These are phyloP conservation scores for Lasiodiplodia sp. DNA, from an alignment of 2,329 filamentous ascomycete species.

Conservation along the genomic window DNA sequence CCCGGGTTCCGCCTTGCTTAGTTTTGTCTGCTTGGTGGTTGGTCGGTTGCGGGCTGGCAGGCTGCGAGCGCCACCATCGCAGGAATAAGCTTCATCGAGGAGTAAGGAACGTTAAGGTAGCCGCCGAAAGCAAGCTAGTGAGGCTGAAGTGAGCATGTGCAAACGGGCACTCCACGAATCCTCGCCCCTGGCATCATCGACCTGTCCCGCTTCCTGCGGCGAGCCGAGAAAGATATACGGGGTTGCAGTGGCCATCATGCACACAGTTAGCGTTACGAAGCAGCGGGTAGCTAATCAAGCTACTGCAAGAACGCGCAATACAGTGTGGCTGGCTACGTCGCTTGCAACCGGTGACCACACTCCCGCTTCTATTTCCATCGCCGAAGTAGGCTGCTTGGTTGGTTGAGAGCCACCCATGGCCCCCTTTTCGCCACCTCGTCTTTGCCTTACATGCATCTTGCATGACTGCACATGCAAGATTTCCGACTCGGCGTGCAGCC, in stretches of 20 bases:
- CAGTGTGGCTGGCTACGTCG: slow-evolving; percentile 24
- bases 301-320: slow-evolving; percentile 28
- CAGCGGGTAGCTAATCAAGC: slow-evolving; percentile 22
- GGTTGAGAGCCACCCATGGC: not conserved
- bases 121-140: slow-evolving; percentile 1
- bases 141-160: not conserved
- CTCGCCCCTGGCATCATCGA: slow-evolving; percentile 5
- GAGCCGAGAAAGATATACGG: slow-evolving; percentile 16
- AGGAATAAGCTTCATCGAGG: slow-evolving; percentile 19
- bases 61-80: not conserved
- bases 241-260: slow-evolving; percentile 25
- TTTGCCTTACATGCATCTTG: slow-evolving; percentile 14
- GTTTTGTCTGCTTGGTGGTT: slow-evolving; percentile 4
- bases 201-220: slow-evolving; percentile 17
- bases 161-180: not conserved
- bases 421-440: slow-evolving; percentile 6
- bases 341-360: slow-evolving; percentile 18
- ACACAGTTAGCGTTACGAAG: slow-evolving; percentile 24
- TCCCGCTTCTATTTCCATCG: slow-evolving; percentile 20
- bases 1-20: not conserved
- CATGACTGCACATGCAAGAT: slow-evolving; percentile 21
- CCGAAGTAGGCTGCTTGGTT: not conserved
- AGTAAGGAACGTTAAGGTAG: slow-evolving; percentile 7
- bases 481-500: slow-evolving; percentile 13
- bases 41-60: not conserved